Evolutionary conservation across 306 rosid genomes (phyloP).

Genomic region (Vigna nakashimae): DNA sequence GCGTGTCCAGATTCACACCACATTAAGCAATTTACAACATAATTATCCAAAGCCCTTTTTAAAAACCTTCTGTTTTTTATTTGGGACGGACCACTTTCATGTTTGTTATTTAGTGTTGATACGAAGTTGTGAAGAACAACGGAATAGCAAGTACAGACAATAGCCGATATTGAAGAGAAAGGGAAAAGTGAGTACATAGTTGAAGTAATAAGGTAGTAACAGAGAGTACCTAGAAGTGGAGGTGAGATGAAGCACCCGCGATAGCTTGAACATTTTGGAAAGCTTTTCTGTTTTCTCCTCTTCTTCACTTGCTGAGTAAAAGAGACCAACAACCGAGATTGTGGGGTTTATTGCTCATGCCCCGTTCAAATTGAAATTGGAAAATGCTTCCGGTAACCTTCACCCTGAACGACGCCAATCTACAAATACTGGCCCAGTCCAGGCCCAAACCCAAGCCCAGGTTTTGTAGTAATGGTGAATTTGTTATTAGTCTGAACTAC

Average conservation of each 20-base stretch:
- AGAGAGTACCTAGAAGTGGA: constrained; percentile 50
- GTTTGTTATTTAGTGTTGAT: neutral
- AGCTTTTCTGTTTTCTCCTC: neutral
- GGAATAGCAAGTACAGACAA: neutral
- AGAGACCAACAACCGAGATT: neutral
- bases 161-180: no score
- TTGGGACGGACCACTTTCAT: neutral
- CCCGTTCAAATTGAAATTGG: neutral
- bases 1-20: neutral
- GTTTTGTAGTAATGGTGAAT: no score
- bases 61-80: neutral
- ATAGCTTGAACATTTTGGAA: constrained; percentile 57
- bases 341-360: constrained; percentile 2
- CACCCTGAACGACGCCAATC: constrained; percentile 13
- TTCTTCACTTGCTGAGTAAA: neutral
- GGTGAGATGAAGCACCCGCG: constrained; percentile 51
- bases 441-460: neutral
- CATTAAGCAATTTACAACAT: neutral
- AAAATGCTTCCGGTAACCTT: no score
- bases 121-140: neutral
- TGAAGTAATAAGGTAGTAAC: neutral
- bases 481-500: no score
- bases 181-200: neutral
- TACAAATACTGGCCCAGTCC: neutral
- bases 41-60: neutral